A percentile compares a stretch with the other conserved stretches of the same genome.
Evolutionary conservation across 768 basidiomycete genomes (phyloP).

Genomic region (Panaeolus cyanescens): DNA sequence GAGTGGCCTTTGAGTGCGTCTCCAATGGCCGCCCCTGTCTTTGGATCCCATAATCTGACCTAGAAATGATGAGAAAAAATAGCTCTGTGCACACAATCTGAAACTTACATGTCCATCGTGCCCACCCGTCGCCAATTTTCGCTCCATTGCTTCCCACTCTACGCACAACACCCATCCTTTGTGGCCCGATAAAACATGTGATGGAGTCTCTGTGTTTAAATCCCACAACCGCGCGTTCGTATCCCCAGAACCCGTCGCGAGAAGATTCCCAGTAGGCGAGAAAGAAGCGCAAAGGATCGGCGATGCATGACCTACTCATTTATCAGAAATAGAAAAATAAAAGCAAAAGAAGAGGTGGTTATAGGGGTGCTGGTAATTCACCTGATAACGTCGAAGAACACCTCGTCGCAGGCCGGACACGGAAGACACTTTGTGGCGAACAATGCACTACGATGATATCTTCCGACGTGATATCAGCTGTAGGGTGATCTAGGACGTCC

Average conservation of each 20-base stretch:
- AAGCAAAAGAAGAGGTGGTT: not conserved
- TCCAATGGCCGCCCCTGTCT: slow-evolving; percentile 85
- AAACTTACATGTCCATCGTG: slow-evolving; percentile 86
- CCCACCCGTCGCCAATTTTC: slow-evolving; percentile 89
- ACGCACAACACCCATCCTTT: slow-evolving; percentile 96
- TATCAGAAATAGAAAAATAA: too few species aligned
- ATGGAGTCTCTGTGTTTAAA: slow-evolving; percentile 89
- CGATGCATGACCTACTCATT: slow-evolving; percentile 73
- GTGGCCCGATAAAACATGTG: slow-evolving; percentile 84
- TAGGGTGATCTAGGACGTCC: slow-evolving; percentile 77
- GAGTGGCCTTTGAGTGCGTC: slow-evolving; percentile 91
- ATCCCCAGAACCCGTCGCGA: slow-evolving; percentile 96
- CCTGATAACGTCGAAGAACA: slow-evolving; percentile 93
- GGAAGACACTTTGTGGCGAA: slow-evolving; percentile 94
- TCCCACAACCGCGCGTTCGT: slow-evolving; percentile 94
- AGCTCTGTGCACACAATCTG: not conserved
- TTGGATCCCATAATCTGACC: slow-evolving; percentile 92
- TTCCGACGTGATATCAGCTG: slow-evolving; percentile 77
- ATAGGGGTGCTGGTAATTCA: slow-evolving; percentile 28
- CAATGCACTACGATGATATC: slow-evolving; percentile 88
- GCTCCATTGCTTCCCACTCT: slow-evolving; percentile 95
- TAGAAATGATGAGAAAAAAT: slow-evolving; percentile 20
- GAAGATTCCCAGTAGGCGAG: slow-evolving; percentile 87
- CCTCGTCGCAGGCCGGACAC: slow-evolving; percentile 89
- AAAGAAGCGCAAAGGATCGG: slow-evolving; percentile 96